Evolutionary conservation across 495 filamentous ascomycete genomes (phyloP).

Genomic region (Talaromyces ruber): DNA sequence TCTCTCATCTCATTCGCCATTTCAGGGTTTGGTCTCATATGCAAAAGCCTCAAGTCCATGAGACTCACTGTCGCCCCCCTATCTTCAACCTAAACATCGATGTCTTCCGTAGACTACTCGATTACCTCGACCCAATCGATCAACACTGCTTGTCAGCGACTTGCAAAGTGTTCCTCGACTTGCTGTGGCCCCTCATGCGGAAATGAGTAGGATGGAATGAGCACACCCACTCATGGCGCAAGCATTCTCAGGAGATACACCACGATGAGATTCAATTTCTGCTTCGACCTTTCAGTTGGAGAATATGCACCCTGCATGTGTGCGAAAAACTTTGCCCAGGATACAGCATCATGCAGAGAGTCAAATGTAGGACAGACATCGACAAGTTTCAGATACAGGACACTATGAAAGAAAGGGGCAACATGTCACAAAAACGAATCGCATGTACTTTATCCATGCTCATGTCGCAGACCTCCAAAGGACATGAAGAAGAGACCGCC

Average conservation of each 20-base stretch:
- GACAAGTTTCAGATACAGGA: too few relatives aligned
- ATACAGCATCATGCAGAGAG: too few relatives aligned
- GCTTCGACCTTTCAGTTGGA: background rate
- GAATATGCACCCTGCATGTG: background rate
- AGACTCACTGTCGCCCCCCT: background rate
- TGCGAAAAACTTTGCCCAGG: too few relatives aligned
- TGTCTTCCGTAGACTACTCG: background rate
- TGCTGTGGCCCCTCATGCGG: background rate
- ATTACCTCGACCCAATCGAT: background rate
- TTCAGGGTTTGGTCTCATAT: background rate
- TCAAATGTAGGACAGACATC: too few relatives aligned
- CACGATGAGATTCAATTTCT: background rate
- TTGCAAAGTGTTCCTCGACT: background rate
- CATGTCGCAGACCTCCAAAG: background rate
- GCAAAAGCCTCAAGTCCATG: background rate
- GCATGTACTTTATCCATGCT: background rate
- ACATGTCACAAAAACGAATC: background rate
- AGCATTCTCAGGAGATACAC: background rate
- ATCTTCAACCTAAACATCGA: background rate
- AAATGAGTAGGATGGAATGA: background rate
- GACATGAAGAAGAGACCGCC: background rate
- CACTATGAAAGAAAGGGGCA: background rate
- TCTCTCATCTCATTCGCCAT: background rate
- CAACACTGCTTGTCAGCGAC: background rate
- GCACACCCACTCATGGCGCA: background rate